Conservation (phyloP, 208 protist species). For the Trypanosoma platydactyli region DNA sequence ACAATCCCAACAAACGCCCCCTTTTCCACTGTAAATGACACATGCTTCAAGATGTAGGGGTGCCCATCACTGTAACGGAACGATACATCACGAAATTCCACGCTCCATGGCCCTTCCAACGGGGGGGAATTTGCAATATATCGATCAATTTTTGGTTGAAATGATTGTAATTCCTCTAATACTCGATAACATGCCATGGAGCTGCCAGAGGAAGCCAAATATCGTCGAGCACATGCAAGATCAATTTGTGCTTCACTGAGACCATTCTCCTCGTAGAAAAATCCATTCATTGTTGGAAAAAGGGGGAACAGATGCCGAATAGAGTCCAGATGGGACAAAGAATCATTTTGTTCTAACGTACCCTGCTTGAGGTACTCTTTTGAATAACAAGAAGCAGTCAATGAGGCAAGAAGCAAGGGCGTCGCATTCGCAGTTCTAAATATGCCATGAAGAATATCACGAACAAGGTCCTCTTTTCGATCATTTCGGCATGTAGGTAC, state of each 20-base stretch:
- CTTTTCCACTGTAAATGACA: conserved; percentile 50
- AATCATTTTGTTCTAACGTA: conserved; percentile 15
- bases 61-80: conserved; percentile 58
- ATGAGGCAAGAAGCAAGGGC: conserved; percentile 21
- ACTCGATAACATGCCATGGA: conserved; percentile 29
- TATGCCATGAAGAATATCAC: conserved; percentile 25
- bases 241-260: conserved; percentile 24
- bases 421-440: conserved; percentile 25
- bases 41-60: conserved; percentile 43
- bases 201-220: conserved; percentile 7
- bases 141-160: conserved; percentile 24
- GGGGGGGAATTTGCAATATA: neutral
- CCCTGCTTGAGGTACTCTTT: conserved; percentile 17
- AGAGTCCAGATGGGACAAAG: conserved; percentile 16
- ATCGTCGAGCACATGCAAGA: conserved; percentile 1
- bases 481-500: neutral
- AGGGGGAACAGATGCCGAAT: conserved; percentile 19
- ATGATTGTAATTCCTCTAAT: conserved; percentile 17
- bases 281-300: neutral
- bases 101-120: conserved; percentile 38
- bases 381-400: neutral
- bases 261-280: conserved; percentile 23
- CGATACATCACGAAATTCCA: conserved; percentile 64
- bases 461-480: conserved; percentile 5
- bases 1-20: conserved; percentile 62